Evolutionary conservation across 1,284 basidiomycete genomes (phyloP).

Genomic region (Phellopilus nigrolimitatus): DNA sequence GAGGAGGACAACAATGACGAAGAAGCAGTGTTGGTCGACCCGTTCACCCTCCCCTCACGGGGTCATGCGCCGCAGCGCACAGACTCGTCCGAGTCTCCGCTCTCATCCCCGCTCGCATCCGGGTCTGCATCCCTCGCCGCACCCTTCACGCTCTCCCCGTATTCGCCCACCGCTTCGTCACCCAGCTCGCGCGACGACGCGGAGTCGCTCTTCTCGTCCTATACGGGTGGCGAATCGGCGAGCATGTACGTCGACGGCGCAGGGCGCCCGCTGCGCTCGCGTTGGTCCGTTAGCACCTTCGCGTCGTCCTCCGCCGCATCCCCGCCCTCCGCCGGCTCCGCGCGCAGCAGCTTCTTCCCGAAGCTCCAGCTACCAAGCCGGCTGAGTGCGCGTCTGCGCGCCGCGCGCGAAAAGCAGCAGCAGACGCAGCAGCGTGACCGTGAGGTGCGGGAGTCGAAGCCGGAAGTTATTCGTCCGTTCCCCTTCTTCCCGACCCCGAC

Average conservation of each 20-base stretch:
- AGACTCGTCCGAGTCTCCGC: background rate
- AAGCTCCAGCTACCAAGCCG: constrained; percentile 12
- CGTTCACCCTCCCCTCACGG: background rate
- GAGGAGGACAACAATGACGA: background rate
- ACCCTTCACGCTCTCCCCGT: background rate
- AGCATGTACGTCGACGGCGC: constrained; percentile 9
- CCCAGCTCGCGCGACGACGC: background rate
- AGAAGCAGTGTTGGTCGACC: too few relatives aligned
- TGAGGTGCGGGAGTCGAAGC: constrained; percentile 1
- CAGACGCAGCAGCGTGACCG: constrained; percentile 1
- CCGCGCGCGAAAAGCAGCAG: constrained; percentile 1
- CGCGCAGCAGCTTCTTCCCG: constrained; percentile 8
- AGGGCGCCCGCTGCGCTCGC: constrained; percentile 11
- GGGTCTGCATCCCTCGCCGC: background rate
- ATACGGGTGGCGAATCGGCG: background rate
- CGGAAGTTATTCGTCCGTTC: constrained; percentile 1
- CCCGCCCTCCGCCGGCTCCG: constrained; percentile 5
- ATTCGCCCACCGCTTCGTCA: background rate
- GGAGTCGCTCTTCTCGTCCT: background rate
- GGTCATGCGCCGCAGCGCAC: background rate
- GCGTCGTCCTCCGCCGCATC: constrained; percentile 1
- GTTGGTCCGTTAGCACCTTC: constrained; percentile 18
- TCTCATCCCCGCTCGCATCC: constrained; percentile 3
- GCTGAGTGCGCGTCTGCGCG: background rate
- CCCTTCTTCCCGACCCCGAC: constrained; percentile 19